A percentile compares a stretch with the other conserved stretches of the same genome.
Evolutionary conservation across 352 stramenopile genomes (phyloP).

Genomic region (Albugo laibachii): DNA sequence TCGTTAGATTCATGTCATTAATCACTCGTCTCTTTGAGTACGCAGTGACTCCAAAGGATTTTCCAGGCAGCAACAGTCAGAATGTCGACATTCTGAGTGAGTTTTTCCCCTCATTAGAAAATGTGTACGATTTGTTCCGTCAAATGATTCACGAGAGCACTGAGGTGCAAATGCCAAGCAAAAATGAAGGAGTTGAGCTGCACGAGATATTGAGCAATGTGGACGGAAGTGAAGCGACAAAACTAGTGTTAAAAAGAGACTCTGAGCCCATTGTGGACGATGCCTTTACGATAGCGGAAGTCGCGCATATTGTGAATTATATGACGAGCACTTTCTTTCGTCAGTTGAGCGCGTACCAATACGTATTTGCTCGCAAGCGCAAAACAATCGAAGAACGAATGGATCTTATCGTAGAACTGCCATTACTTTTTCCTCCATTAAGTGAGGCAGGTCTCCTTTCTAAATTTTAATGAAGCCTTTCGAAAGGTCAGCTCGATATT

Average conservation of each 20-base stretch:
- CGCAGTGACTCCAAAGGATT: conserved; percentile 11
- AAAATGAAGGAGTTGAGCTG: neutral
- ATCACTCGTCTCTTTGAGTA: conserved; percentile 31
- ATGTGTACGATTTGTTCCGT: conserved; percentile 20
- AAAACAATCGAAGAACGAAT: conserved; percentile 13
- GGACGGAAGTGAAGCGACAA: neutral
- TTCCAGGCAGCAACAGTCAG: conserved; percentile 2
- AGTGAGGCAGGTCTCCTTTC: conserved; percentile 6
- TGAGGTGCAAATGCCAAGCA: neutral
- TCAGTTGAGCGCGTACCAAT: conserved; percentile 39
- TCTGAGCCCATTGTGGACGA: conserved; percentile 1
- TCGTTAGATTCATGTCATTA: conserved; percentile 21
- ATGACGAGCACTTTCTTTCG: conserved; percentile 49
- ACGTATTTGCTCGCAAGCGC: conserved; percentile 17
- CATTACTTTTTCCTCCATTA: conserved; percentile 18
- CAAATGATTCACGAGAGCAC: conserved; percentile 11
- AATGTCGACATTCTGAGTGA: neutral
- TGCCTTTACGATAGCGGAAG: conserved; percentile 16
- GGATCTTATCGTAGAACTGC: conserved; percentile 23
- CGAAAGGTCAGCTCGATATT: no score
- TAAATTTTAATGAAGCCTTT: no score
- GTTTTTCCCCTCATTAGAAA: conserved; percentile 12
- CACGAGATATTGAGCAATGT: neutral
- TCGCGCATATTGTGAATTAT: conserved; percentile 38
- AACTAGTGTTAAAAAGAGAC: neutral